Percentiles rank a stretch among this genome's conserved stretches.
phyloP scores from a whole-genome alignment of 306 rosid species.

The Morella rubra region DNA sequence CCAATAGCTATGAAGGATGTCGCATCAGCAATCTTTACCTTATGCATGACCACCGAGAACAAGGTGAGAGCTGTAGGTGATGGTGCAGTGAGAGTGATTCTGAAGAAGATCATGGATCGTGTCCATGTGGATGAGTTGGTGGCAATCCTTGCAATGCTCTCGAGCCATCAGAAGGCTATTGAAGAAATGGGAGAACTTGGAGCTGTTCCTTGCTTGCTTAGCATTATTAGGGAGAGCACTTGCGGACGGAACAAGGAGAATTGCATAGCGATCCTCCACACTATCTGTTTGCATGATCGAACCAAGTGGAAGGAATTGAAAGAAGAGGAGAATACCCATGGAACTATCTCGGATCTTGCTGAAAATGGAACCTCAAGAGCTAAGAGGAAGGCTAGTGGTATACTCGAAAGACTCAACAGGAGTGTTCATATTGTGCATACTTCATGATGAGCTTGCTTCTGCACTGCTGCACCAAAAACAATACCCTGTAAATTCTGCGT shows the following conservation, averaged over 20 bases:
- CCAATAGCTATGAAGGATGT: conserved; percentile 75
- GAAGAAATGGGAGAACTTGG: conserved; percentile 79
- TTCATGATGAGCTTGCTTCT: conserved; percentile 45
- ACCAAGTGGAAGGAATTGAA: conserved; percentile 75
- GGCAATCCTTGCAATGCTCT: conserved; percentile 73
- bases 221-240: conserved; percentile 54
- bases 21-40: conserved; percentile 77
- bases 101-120: conserved; percentile 49
- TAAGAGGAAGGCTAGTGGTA: conserved; percentile 79
- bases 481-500: conserved; percentile 62
- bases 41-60: conserved; percentile 77
- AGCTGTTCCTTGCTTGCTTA: conserved; percentile 64
- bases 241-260: conserved; percentile 85
- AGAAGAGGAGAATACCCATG: conserved; percentile 66
- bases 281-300: conserved; percentile 63
- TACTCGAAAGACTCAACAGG: conserved; percentile 85
- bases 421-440: conserved; percentile 77
- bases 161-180: conserved; percentile 66
- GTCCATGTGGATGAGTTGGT: conserved; percentile 64
- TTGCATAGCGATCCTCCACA: conserved; percentile 67
- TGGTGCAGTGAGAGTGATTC: conserved; percentile 64
- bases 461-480: conserved; percentile 17
- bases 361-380: conserved; percentile 90
- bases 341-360: conserved; percentile 74
- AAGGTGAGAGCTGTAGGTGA: conserved; percentile 70